Evolutionary conservation across 2,329 filamentous ascomycete genomes (phyloP).

Genomic region (Basipetospora chlamydospora): DNA sequence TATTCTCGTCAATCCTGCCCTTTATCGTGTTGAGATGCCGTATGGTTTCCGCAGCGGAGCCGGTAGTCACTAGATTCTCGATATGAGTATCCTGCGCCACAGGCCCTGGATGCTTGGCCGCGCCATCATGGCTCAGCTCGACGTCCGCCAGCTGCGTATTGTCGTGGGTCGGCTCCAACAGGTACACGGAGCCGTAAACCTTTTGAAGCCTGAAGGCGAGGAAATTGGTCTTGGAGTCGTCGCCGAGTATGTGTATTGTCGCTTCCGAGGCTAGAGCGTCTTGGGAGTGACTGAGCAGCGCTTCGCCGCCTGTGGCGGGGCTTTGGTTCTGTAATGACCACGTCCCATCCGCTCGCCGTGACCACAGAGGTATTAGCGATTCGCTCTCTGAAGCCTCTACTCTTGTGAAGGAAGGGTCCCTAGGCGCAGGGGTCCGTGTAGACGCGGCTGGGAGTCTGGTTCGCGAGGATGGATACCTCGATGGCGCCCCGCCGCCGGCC

Average conservation of each 20-base stretch:
- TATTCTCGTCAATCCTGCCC: slow-evolving; percentile 51
- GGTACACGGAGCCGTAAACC: slow-evolving; percentile 3
- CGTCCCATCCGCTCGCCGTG: too few species aligned
- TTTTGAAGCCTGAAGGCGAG: slow-evolving; percentile 1
- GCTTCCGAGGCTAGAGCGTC: too few species aligned
- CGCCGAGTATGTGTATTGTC: slow-evolving; percentile 3
- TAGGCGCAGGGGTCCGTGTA: too few species aligned
- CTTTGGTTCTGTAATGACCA: neutral
- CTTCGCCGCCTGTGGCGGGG: too few species aligned
- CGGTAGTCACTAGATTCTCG: slow-evolving; percentile 54
- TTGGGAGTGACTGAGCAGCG: too few species aligned
- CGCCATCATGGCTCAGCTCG: neutral
- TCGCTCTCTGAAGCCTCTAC: too few species aligned
- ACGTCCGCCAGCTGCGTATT: slow-evolving; percentile 1
- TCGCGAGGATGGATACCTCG: too few species aligned
- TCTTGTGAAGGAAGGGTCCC: too few species aligned
- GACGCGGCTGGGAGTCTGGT: too few species aligned
- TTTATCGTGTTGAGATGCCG: slow-evolving; percentile 43
- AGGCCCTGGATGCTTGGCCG: neutral
- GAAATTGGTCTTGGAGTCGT: slow-evolving; percentile 1
- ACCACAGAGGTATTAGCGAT: too few species aligned
- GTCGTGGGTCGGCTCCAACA: neutral
- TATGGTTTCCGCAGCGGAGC: slow-evolving; percentile 36
- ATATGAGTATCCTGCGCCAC: neutral
- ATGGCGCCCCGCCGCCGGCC: too few species aligned